Base-by-base conservation (phyloP, 805 yeast genomes). In the Nakazawaea pomicola region DNA sequence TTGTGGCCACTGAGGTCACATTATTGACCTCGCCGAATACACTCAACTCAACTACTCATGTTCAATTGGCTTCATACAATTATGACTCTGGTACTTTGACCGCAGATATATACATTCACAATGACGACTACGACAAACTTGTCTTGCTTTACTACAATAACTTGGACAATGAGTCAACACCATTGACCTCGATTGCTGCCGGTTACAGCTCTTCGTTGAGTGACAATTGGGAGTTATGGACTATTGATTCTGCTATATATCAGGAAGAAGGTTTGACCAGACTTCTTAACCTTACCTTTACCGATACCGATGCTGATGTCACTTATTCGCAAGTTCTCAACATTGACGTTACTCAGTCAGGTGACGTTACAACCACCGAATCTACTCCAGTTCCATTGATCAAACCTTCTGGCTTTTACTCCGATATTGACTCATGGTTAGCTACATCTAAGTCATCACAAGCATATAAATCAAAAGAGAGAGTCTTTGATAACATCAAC, bases 401-500 rank as follows among this genome's bases (percentile, higher is more conserved):
- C 18, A 29, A 37, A 4, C 40, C 40, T 6, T 19, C 34, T 29
- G 40, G 40, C 4, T 37, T 37, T 25, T 37, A 18, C 10, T 15
- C 8, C 10, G 40, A 37, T 29, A 37, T 37, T 21, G 40, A 37
- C 21, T 4, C 6, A 9, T 37, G 40, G 40, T 21, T 37, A 16
- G 32, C 18, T 7, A 17, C 15, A 10, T 17, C 25, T 11, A 16
- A 27, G 12, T 2, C 4, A 11, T 37, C 40, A 19, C 19, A 37
- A 29, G 29, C 34, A 19, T 37, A 37, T 21, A 14, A 20, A 16
- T 20, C 29, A 8, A 37, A 37, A 18, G n/a, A 19, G n/a, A 29
- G 40, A 29, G 34, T 37, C n/a, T 37, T 37, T 14, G 40, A 37
- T 14, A 37, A 37, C 34, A 37, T 37, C 34, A 37, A 37, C 19